Base-by-base conservation (phyloP, 1,139 yeast species). In the Yamadazyma sp. region DNA sequence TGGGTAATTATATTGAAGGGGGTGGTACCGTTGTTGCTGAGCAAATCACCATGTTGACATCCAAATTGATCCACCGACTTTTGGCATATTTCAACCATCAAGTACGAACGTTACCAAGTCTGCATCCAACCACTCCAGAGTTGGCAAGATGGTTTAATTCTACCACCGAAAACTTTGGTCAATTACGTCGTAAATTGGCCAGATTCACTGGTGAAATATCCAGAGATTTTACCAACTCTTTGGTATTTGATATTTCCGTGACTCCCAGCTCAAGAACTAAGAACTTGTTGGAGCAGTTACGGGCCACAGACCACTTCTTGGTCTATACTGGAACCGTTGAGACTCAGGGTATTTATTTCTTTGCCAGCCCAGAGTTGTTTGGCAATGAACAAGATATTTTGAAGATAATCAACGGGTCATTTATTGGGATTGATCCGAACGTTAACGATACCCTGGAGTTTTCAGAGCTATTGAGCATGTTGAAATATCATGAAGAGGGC, bases 21-120 rank as follows among this genome's bases (percentile, higher is more conserved):
- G 94, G 95, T 14, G 87, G 95, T 37, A 78, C 80, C 8, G 82
- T 84, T 13, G 82, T 90, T 35, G 95, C 97, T 0, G 82, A 80
- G 45, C 90, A 85, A 50, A 80, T 86, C 38, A 73, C 87, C 0
- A 60, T 77, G 9, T 61, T 89, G 36, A 80, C 89, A 1, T 70
- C 82, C 34, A 79, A 83, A 51, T 69, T 92, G 47, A 74, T 85
- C 18, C 80, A 80, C 25, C 72, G 96, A 43, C 64, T 92, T 33
- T 75, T 81, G 40, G 75, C 82, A 1, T 89, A 86, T 58, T 73
- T 88, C 56, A 80, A 80, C 43, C 76, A 81, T 42, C 96, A 89
- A 54, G 73, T 83, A 48, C 71, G 76, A 41, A 77, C 80, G 0
- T 86, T 95, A 1, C 79, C 83, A 1, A 52, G 57, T 3, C 55